These are phyloP conservation scores for Alternaria gaisen DNA, from an alignment of 2,329 filamentous ascomycete species.

Conservation along the genomic window DNA sequence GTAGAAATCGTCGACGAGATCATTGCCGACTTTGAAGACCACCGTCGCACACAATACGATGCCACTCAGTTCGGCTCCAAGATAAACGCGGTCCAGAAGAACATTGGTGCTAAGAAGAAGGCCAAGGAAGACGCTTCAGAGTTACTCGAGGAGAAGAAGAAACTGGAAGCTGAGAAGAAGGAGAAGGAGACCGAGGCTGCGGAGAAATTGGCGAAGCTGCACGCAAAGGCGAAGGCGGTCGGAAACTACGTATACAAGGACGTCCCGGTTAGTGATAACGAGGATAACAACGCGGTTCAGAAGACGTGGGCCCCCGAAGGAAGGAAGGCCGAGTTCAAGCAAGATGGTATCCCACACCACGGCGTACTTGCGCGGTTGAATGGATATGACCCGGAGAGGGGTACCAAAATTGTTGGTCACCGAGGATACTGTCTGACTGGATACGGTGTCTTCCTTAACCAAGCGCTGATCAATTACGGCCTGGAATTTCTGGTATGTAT, in stretches of 20 bases:
- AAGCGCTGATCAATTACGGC: conserved; percentile 94
- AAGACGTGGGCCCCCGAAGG: conserved; percentile 84
- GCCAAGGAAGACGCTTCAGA: conserved; percentile 84
- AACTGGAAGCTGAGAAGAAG: conserved; percentile 84
- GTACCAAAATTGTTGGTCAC: conserved; percentile 86
- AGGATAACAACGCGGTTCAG: conserved; percentile 84
- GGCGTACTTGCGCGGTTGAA: conserved; percentile 89
- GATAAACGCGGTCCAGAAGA: conserved; percentile 89
- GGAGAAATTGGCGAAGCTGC: conserved; percentile 77
- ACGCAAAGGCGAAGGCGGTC: conserved; percentile 81
- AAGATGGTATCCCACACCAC: conserved; percentile 85
- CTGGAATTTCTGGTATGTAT: conserved; percentile 11
- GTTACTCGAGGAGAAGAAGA: conserved; percentile 78
- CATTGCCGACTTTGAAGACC: conserved; percentile 85
- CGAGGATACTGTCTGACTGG: conserved; percentile 90
- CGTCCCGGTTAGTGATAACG: conserved; percentile 83
- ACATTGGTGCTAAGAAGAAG: conserved; percentile 93
- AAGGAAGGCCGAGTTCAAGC: conserved; percentile 78
- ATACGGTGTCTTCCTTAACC: conserved; percentile 90
- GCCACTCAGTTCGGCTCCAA: conserved; percentile 81
- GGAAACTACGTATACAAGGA: conserved; percentile 92
- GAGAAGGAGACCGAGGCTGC: conserved; percentile 75
- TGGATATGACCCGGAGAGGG: conserved; percentile 88
- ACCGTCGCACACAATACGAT: conserved; percentile 79
- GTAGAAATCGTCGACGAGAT: conserved; percentile 91